Evolutionary conservation across 768 basidiomycete species (phyloP).

Genomic region (Russula foetens): DNA sequence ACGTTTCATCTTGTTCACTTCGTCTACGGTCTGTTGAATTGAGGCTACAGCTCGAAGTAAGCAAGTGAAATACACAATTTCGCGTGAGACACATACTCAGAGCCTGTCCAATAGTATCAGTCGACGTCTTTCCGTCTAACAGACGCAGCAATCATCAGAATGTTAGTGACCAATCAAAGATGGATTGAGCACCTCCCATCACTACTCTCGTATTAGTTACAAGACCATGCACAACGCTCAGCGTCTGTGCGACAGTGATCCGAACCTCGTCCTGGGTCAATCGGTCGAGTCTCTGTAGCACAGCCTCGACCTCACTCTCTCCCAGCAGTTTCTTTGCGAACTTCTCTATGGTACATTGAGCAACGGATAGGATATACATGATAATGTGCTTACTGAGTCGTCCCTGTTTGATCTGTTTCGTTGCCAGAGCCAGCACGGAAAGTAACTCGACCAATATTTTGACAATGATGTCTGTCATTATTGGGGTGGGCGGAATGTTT

Average conservation of each 20-base stretch:
- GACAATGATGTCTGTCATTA: neutral
- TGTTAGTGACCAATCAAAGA: neutral
- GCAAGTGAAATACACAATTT: neutral
- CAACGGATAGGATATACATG: neutral
- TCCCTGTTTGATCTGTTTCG: neutral
- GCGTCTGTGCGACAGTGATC: neutral
- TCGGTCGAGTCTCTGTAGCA: neutral
- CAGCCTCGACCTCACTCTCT: neutral
- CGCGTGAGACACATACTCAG: neutral
- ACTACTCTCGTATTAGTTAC: neutral
- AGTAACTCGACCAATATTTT: neutral
- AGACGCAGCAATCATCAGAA: neutral
- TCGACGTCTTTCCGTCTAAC: neutral
- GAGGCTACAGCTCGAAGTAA: neutral
- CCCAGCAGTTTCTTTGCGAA: neutral
- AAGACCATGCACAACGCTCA: neutral
- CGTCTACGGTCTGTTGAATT: neutral
- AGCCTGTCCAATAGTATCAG: neutral
- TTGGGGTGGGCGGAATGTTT: neutral
- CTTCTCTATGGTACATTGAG: neutral
- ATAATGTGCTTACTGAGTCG: neutral
- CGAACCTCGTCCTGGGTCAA: neutral
- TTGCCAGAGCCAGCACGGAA: neutral
- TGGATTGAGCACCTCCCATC: neutral
- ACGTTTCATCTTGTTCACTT: conserved; percentile 9